Percentiles rank a stretch among this genome's conserved stretches.
These are phyloP conservation scores for Puccinia novopanici DNA, from an alignment of 1,284 basidiomycete species.

Conservation along the genomic window DNA sequence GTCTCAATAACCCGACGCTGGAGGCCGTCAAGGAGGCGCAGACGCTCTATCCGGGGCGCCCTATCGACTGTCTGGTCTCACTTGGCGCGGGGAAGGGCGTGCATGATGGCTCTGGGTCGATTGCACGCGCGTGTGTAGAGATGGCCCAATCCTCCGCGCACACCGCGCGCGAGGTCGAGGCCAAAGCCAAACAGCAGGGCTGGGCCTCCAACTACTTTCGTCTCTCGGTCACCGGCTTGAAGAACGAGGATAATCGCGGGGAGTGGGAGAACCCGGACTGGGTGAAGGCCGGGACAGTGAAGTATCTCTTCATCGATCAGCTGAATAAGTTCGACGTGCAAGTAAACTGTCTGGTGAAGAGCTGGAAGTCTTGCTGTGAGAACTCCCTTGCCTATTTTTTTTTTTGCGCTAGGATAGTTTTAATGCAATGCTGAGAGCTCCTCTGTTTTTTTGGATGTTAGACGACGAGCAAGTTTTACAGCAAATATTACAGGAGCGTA, in stretches of 20 bases:
- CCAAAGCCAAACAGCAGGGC: conserved; percentile 11
- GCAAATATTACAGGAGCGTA: background rate
- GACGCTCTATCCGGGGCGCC: conserved; percentile 18
- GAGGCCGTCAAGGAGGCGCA: conserved; percentile 36
- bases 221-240: conserved; percentile 2
- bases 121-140: conserved; percentile 36
- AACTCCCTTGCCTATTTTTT: background rate
- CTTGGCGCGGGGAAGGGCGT: conserved; percentile 38
- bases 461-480: conserved; percentile 5
- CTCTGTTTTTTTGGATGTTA: background rate
- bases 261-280: conserved; percentile 31
- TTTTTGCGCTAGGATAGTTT: background rate
- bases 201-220: conserved; percentile 27
- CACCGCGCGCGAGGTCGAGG: conserved; percentile 25
- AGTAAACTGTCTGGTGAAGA: background rate
- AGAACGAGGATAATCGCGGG: conserved; percentile 19
- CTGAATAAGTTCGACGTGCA: background rate
- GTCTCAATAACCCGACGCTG: conserved; percentile 30
- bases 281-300: conserved; percentile 24
- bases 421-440: background rate
- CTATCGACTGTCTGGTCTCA: conserved; percentile 36
- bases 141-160: conserved; percentile 31
- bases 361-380: conserved; percentile 24
- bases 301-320: conserved; percentile 20
- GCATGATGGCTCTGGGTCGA: background rate